These are phyloP conservation scores for Cladobotryum mycophilum DNA, from an alignment of 2,329 filamentous ascomycete species.

Conservation along the genomic window DNA sequence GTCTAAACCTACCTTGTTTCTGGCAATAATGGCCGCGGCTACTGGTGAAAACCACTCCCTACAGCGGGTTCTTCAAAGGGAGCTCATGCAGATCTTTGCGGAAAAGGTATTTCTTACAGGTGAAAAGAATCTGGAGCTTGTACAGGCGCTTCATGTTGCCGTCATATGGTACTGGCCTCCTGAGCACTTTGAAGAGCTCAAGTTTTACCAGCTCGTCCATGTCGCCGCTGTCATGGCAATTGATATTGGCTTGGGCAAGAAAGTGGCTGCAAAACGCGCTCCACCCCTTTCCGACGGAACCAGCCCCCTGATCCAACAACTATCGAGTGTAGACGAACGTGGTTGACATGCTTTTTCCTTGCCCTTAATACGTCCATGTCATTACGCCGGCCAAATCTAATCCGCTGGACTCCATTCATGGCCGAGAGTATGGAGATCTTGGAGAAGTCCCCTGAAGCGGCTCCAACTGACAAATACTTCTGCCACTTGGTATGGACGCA, in stretches of 20 bases:
- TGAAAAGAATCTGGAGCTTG: constrained; percentile 75
- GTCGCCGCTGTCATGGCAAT: constrained; percentile 76
- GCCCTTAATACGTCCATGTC: constrained; percentile 55
- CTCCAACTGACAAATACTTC: constrained; percentile 50
- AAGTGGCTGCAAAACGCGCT: constrained; percentile 13
- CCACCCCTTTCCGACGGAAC: constrained; percentile 34
- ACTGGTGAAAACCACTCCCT: constrained; percentile 49
- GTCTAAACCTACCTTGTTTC: constrained; percentile 59
- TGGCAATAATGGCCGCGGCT: constrained; percentile 63
- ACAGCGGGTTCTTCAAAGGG: constrained; percentile 58
- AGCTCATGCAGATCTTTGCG: constrained; percentile 67
- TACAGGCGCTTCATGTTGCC: constrained; percentile 69
- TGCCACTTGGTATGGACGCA: constrained; percentile 56
- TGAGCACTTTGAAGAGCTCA: constrained; percentile 76
- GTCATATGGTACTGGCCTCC: constrained; percentile 85
- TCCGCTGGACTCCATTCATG: constrained; percentile 56
- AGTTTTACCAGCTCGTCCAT: constrained; percentile 84
- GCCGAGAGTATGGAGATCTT: constrained; percentile 52
- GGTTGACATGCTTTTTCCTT: constrained; percentile 55
- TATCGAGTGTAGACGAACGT: constrained; percentile 50
- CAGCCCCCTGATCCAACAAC: constrained; percentile 45
- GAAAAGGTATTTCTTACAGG: constrained; percentile 69
- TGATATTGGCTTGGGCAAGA: constrained; percentile 67
- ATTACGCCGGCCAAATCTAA: constrained; percentile 53
- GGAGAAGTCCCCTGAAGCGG: constrained; percentile 46